These are phyloP conservation scores for Chaetomium fimeti DNA, from an alignment of 495 filamentous ascomycete genomes.

Conservation along the genomic window DNA sequence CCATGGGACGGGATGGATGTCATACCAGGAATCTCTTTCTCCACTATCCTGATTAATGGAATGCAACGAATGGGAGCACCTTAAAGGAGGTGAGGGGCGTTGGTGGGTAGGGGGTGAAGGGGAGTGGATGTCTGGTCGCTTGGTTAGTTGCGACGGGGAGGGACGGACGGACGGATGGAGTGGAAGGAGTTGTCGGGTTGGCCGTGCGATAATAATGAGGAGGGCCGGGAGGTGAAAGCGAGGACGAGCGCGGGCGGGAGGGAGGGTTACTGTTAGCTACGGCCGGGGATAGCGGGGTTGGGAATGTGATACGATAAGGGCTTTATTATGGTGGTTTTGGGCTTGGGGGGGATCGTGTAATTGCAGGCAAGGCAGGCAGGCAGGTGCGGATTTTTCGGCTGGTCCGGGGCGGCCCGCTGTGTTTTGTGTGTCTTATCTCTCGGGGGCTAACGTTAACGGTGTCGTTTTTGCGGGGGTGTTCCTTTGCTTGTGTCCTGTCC, in stretches of 20 bases:
- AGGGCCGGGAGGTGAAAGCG: background rate
- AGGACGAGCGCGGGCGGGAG: background rate
- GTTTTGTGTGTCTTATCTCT: background rate
- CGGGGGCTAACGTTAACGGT: background rate
- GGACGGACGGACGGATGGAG: background rate
- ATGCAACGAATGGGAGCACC: too few species aligned
- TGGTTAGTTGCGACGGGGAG: background rate
- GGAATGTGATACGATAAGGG: conserved; percentile 9
- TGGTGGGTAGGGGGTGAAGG: background rate
- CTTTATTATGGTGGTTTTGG: background rate
- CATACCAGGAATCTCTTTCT: too few species aligned
- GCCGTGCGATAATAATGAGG: background rate
- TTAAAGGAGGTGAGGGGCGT: background rate
- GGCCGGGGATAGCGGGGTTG: too few species aligned
- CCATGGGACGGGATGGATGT: too few species aligned
- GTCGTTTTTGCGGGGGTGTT: too few species aligned
- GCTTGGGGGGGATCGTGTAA: background rate
- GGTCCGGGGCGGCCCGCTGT: conserved; percentile 8
- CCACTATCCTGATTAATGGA: too few species aligned
- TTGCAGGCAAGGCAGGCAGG: background rate
- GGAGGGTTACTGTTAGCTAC: too few species aligned
- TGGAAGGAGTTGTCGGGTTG: too few species aligned
- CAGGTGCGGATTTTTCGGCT: conserved; percentile 9
- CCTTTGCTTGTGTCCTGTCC: background rate
- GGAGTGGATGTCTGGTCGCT: background rate